Percentiles rank a stretch among this genome's conserved stretches.
phyloP scores from a whole-genome alignment of 352 stramenopile species.

The Globisporangium orthogonon region DNA sequence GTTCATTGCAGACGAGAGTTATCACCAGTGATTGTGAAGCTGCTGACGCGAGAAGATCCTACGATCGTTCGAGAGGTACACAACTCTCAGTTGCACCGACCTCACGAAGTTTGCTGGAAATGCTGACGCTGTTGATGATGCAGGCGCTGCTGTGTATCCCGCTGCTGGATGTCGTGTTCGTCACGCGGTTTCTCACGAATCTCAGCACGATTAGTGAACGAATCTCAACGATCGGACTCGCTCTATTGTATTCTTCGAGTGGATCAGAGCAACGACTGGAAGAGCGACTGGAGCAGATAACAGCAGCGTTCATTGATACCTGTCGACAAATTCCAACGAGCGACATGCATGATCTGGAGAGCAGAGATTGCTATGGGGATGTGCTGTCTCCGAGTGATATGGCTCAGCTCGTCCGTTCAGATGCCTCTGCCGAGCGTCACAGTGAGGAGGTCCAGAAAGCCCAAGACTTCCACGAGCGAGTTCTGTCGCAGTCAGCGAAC shows the following conservation, averaged over 20 bases:
- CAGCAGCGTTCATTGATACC: conserved; percentile 23
- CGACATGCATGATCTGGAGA: neutral
- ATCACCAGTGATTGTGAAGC: conserved; percentile 11
- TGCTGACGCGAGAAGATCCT: conserved; percentile 10
- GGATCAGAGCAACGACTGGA: neutral
- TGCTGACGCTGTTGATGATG: neutral
- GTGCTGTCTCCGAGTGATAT: conserved; percentile 4
- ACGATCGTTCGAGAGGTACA: neutral
- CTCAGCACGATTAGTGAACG: neutral
- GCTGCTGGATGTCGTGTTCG: conserved; percentile 6
- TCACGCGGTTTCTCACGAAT: conserved; percentile 3
- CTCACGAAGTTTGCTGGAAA: neutral
- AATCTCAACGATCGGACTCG: conserved; percentile 1
- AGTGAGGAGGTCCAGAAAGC: neutral
- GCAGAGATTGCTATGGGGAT: neutral
- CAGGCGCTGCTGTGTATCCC: conserved; percentile 6
- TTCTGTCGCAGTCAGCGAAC: conserved; percentile 23
- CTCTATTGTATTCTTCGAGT: conserved; percentile 17
- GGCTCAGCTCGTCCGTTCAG: neutral
- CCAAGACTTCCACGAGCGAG: conserved; percentile 18
- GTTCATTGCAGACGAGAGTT: conserved; percentile 17
- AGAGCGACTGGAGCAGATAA: conserved; percentile 14
- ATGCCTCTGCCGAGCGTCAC: neutral
- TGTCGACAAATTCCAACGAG: conserved; percentile 7
- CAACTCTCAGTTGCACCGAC: neutral